Evolutionary conservation across 176 grass and related monocot genomes (phyloP), one percentile per base, ranked within the genome.

Genomic region (Hordeum marinum): DNA sequence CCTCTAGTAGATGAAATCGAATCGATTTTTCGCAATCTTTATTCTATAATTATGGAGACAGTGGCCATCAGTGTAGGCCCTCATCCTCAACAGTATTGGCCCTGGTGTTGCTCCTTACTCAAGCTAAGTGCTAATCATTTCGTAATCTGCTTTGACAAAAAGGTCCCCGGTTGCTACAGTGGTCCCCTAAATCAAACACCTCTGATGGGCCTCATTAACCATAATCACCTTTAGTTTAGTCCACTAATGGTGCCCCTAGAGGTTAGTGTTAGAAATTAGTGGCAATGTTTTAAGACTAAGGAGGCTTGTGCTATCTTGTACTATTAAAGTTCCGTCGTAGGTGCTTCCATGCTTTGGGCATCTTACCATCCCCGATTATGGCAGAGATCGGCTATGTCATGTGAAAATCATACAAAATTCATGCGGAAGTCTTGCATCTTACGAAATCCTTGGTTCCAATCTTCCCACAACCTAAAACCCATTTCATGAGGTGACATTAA

Each of bases 101-200:
- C 45, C 34, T 68, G 64, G 77, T 83, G 65, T 78, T 91, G 89
- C 89, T 83, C 65, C 83, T 77, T 69, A 13, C 31, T 58, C 77
- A 91, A 91, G 89, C 85, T 88, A 86, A 7, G 66, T 89, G 85
- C 75, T 55, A 78, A 73, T 87, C 80, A 90, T 85, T 9, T 88
- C 78, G 35, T 64, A 36, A 69, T 75, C 70, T 67, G 39, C 43
- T 80, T 89, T 83, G 50, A 76, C 71, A 77, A 89, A 62, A 82
- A 42, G 31, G 6, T 37, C 31, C 69, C 61, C 34, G 60, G 23
- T 62, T 70, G 62, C 74, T 72, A 83, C 41, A 79, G 54, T 68
- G 46, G 5, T 23, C 18, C 52, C 61, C 34, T 35, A 29, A 48
- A 31, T 76, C 20, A 80, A 59, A 68, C 60, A 52, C 48, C 74